Evolutionary conservation across 257 asterid species (phyloP).

Genomic region (Scutellaria minor): DNA sequence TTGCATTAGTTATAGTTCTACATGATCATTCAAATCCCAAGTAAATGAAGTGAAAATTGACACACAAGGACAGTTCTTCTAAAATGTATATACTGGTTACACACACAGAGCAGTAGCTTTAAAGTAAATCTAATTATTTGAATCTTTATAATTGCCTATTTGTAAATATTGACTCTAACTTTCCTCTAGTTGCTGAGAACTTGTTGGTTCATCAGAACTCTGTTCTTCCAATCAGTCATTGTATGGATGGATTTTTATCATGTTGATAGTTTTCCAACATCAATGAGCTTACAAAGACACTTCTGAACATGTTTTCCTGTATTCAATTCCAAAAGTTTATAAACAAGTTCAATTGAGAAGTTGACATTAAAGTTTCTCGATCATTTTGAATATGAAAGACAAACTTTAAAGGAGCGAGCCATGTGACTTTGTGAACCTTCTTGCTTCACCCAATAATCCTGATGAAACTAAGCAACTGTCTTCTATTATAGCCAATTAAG

Average conservation of each 20-base stretch:
- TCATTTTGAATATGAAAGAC: background rate
- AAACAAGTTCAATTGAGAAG: background rate
- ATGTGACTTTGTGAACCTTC: background rate
- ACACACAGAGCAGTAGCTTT: background rate
- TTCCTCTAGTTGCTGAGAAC: background rate
- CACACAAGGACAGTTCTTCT: background rate
- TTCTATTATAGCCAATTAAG: background rate
- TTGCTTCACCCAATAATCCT: background rate
- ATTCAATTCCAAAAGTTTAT: background rate
- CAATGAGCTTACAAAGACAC: background rate
- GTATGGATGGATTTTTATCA: too few species aligned
- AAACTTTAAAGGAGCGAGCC: background rate
- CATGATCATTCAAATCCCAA: background rate
- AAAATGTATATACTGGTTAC: background rate
- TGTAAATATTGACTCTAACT: background rate
- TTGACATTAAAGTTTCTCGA: background rate
- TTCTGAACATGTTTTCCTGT: conserved; percentile 1
- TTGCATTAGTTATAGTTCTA: too few species aligned
- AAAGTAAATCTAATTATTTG: background rate
- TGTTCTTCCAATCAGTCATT: too few species aligned
- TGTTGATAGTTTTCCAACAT: background rate
- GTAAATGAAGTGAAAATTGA: background rate
- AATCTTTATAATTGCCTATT: background rate
- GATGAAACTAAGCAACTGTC: background rate
- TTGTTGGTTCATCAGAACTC: background rate